These are phyloP conservation scores for Kodamaea derodonti DNA, from an alignment of 1,139 yeast species.

Conservation along the genomic window DNA sequence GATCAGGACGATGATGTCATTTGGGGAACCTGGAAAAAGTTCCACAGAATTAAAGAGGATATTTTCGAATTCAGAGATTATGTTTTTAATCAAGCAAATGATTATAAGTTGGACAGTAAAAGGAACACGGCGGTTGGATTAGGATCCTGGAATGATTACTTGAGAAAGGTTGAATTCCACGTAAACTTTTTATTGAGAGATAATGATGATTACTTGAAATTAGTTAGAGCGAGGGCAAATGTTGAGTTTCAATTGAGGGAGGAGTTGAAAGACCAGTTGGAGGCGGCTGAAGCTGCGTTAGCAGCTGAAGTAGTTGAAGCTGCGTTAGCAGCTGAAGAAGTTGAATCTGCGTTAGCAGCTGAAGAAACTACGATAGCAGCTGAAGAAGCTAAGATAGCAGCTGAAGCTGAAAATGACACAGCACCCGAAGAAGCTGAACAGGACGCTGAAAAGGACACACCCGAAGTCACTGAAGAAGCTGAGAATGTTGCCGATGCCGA, in stretches of 20 bases:
- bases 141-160: slow-evolving; percentile 45
- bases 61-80: slow-evolving; percentile 55
- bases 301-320: background rate
- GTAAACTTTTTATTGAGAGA: slow-evolving; percentile 61
- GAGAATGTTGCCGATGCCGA: background rate
- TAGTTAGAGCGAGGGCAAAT: slow-evolving; percentile 79
- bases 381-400: background rate
- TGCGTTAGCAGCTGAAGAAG: slow-evolving; percentile 1
- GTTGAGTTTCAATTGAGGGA: slow-evolving; percentile 74
- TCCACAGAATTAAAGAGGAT: slow-evolving; percentile 53
- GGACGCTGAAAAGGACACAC: background rate
- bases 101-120: slow-evolving; percentile 24
- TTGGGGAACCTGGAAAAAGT: slow-evolving; percentile 70
- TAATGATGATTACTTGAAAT: slow-evolving; percentile 64
- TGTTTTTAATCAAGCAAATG: slow-evolving; percentile 44
- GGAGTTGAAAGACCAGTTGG: slow-evolving; percentile 18
- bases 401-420: background rate
- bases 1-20: slow-evolving; percentile 28
- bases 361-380: slow-evolving; percentile 1
- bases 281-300: slow-evolving; percentile 1
- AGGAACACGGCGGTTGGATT: slow-evolving; percentile 30
- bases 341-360: slow-evolving; percentile 1
- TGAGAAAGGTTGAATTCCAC: slow-evolving; percentile 58
- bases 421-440: slow-evolving; percentile 1
- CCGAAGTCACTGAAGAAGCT: background rate